phyloP scores from a whole-genome alignment of 805 yeast species.

The Yamadazyma tumulicola region DNA sequence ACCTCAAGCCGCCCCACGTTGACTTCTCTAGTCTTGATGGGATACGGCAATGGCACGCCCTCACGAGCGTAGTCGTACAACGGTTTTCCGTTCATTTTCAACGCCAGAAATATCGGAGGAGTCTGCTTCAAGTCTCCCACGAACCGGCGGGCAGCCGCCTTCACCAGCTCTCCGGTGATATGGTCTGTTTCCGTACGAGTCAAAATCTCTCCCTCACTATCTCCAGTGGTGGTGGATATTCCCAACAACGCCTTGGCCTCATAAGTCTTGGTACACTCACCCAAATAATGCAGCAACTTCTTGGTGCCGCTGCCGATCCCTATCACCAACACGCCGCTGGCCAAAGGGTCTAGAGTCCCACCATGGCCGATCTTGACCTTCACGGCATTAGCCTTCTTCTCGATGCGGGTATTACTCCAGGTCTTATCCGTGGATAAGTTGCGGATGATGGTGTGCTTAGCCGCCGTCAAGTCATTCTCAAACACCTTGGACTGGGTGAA shows the following conservation, averaged over 20 bases:
- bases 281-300: conserved; percentile 63
- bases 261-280: conserved; percentile 74
- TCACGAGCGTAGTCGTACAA: conserved; percentile 91
- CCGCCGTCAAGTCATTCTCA: conserved; percentile 47
- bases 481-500: conserved; percentile 61
- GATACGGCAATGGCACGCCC: conserved; percentile 77
- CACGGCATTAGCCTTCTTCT: conserved; percentile 47
- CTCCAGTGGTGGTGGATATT: conserved; percentile 90
- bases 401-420: conserved; percentile 46
- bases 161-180: conserved; percentile 51
- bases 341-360: conserved; percentile 93
- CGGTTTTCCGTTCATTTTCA: conserved; percentile 92
- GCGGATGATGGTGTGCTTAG: conserved; percentile 43
- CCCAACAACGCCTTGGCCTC: conserved; percentile 86
- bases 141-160: conserved; percentile 55
- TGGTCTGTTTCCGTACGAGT: conserved; percentile 55
- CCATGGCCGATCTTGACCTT: conserved; percentile 96
- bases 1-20: conserved; percentile 54
- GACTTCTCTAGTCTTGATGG: conserved; percentile 76
- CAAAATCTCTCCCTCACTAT: conserved; percentile 79
- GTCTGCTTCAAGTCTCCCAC: conserved; percentile 82
- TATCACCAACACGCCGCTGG: conserved; percentile 88
- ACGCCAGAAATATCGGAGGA: conserved; percentile 93
- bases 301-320: conserved; percentile 96
- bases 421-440: conserved; percentile 36